Conservation (phyloP, 768 basidiomycete species). For the Kwoniella mangroviensis region DNA sequence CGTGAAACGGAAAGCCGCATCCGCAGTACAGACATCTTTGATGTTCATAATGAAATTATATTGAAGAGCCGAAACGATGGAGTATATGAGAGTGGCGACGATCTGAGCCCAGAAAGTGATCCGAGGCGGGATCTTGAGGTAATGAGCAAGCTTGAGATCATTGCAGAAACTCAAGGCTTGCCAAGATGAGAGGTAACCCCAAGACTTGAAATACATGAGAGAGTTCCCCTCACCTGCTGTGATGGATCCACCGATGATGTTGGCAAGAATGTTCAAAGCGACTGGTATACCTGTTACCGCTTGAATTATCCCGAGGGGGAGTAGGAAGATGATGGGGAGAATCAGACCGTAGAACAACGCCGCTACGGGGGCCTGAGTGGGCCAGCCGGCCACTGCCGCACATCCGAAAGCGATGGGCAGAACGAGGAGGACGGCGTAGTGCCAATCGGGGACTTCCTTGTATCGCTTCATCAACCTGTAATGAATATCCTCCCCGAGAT, state of each 20-base stretch:
- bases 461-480: conserved; percentile 34
- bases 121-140: conserved; percentile 80
- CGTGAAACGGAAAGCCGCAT: conserved; percentile 52
- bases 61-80: conserved; percentile 39
- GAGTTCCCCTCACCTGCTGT: conserved; percentile 9
- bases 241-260: conserved; percentile 21
- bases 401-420: conserved; percentile 63
- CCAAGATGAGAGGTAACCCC: conserved; percentile 64
- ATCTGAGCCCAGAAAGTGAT: conserved; percentile 68
- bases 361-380: conserved; percentile 33
- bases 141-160: conserved; percentile 69
- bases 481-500: conserved; percentile 37
- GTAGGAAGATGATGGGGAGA: conserved; percentile 62
- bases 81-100: conserved; percentile 49
- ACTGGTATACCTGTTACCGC: conserved; percentile 24
- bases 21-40: conserved; percentile 61
- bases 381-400: conserved; percentile 54
- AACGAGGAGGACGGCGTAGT: conserved; percentile 63
- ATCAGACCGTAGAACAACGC: conserved; percentile 46
- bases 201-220: conserved; percentile 60
- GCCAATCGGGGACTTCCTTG: conserved; percentile 64
- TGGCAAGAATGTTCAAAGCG: conserved; percentile 23
- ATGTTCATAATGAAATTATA: conserved; percentile 58
- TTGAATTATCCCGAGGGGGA: conserved; percentile 46
- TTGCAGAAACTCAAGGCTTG: conserved; percentile 71